phyloP scores from a whole-genome alignment of 1,284 basidiomycete genomes.

The Wolfiporia cocos region DNA sequence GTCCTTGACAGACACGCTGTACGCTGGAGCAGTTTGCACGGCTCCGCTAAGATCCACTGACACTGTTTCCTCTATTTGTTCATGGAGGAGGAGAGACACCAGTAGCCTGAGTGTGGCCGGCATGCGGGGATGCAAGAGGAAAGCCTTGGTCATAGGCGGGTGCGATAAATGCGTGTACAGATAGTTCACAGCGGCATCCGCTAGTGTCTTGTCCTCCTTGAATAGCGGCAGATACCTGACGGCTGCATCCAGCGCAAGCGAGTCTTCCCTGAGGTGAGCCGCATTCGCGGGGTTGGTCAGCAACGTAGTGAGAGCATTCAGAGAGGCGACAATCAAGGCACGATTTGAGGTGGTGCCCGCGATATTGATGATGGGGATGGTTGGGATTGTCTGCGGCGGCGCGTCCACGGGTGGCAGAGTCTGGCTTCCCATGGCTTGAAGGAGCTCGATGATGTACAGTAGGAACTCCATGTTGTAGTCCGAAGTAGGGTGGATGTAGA shows the following conservation, averaged over 20 bases:
- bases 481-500: constrained; percentile 43
- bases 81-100: constrained; percentile 55
- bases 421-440: constrained; percentile 31
- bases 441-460: constrained; percentile 60
- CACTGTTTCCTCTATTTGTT: constrained; percentile 65
- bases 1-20: constrained; percentile 37
- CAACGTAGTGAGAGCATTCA: constrained; percentile 53
- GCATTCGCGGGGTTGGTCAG: constrained; percentile 58
- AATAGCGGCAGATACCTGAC: constrained; percentile 73
- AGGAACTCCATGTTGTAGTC: constrained; percentile 68
- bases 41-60: constrained; percentile 53
- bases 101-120: constrained; percentile 61
- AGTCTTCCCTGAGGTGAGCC: constrained; percentile 43
- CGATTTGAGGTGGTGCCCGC: constrained; percentile 59
- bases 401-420: constrained; percentile 23
- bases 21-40: constrained; percentile 49
- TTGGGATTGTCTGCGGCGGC: constrained; percentile 22
- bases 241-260: constrained; percentile 52
- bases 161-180: constrained; percentile 72
- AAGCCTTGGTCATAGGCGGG: constrained; percentile 69
- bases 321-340: constrained; percentile 59
- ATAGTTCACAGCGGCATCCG: constrained; percentile 68
- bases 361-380: constrained; percentile 33
- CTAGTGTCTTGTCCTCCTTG: constrained; percentile 58
- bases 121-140: constrained; percentile 65